phyloP scores from a whole-genome alignment of 805 yeast species.

The Metschnikowia similis region DNA sequence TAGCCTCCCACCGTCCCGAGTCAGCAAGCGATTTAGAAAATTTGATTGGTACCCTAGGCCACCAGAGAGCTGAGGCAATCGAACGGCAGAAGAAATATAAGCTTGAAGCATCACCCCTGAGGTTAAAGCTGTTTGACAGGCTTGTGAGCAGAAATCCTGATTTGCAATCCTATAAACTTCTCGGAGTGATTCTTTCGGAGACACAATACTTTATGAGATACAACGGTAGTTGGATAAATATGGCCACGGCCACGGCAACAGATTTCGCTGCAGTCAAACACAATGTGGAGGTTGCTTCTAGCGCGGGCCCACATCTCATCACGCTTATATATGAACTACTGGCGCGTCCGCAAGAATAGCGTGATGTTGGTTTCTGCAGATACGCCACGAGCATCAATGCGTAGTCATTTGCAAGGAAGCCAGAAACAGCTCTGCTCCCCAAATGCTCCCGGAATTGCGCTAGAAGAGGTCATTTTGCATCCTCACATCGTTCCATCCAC shows the following conservation, averaged over 20 bases:
- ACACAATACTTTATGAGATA: conserved; percentile 20
- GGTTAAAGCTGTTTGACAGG: conserved; percentile 7
- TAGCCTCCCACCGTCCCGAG: conserved; percentile 17
- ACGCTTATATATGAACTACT: conserved; percentile 13
- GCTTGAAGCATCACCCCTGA: conserved; percentile 10
- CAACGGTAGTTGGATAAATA: conserved; percentile 11
- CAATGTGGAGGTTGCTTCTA: conserved; percentile 5
- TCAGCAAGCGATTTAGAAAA: conserved; percentile 19
- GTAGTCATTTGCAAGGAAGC: background rate
- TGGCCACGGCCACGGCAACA: conserved; percentile 12
- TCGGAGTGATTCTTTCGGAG: conserved; percentile 31
- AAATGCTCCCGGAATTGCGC: background rate
- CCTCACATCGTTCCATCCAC: too few relatives aligned
- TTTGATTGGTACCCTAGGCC: conserved; percentile 19
- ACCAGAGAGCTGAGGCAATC: conserved; percentile 20
- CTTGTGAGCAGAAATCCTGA: conserved; percentile 7
- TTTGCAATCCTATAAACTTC: conserved; percentile 22
- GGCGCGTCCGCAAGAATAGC: background rate
- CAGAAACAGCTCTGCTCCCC: too few relatives aligned
- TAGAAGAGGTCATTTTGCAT: too few relatives aligned
- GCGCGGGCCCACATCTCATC: conserved; percentile 10
- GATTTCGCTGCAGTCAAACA: conserved; percentile 11
- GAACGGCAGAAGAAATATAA: conserved; percentile 19
- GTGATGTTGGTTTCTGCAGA: background rate
- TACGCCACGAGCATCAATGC: background rate